Evolutionary conservation across 768 basidiomycete genomes (phyloP), one percentile per base, ranked within the genome.

Genomic region (Leucocoprinus sp.): DNA sequence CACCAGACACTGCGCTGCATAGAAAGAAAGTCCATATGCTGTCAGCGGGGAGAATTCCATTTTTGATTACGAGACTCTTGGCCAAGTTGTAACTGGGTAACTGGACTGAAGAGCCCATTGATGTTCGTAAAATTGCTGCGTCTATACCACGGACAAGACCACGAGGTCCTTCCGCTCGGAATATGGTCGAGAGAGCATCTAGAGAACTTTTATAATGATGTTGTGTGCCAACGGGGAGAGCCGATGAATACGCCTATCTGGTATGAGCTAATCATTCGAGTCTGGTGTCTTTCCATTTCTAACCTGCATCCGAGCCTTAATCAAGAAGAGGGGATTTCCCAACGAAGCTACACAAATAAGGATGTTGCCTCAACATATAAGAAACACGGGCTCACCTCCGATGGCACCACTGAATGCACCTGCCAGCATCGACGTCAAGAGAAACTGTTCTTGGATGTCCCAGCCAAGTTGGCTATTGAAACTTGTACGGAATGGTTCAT

Each of bases 251-350:
- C 22, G 96, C 96, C 84, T 88, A 46, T 5, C 31, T 4, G 4
- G 24, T 41, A 23, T 8, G 22, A 18, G 8, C 42, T 34, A 36
- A 36, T 37, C 39, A 26, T 8, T 17, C n/a, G n/a, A 14, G 8
- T 7, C 17, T 17, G 8, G 26, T 40, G 6, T 27, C 43, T 15
- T 28, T 21, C n/a, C 12, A 19, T n/a, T 37, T 48, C 63, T 39
- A 14, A 83, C 85, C 74, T 99, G 96, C 86, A 99, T 97, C 36
- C 96, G 80, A 4, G 96, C 96, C 67, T 99, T 99, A 59, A 99
- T 80, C 46, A 99, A 69, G 65, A 96, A 99, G 9, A 96, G 66
- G 0, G 93, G 93, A 60, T 90, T 95, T 33, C 92, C 93, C 34
- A 93, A 63, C 41, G 74, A 71, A 0, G 86, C 86, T 86, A 48